A percentile compares a stretch with the other conserved stretches of the same genome.
Conservation (phyloP, 164 flowering plant genomes). For the Sextonia rubra region DNA sequence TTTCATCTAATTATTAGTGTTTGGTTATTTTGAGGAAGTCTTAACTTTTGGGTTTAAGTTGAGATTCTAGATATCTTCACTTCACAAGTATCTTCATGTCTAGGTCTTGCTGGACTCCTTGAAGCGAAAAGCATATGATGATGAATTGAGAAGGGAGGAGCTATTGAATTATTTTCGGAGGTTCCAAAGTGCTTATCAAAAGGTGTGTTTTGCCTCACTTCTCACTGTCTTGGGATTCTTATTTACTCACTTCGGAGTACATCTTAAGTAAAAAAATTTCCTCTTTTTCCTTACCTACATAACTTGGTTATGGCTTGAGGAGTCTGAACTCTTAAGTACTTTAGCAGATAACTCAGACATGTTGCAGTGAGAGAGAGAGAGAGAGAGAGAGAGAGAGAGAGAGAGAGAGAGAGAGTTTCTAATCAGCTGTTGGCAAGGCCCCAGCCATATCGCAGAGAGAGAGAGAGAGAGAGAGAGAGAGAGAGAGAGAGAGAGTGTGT, state of each 20-base stretch:
- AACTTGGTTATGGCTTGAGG: neutral
- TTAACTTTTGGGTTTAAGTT: neutral
- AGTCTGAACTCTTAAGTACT: neutral
- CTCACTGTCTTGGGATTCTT: neutral
- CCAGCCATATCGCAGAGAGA: too few relatives aligned
- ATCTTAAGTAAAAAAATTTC: neutral
- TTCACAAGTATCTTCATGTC: conserved; percentile 1
- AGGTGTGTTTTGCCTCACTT: conserved; percentile 36
- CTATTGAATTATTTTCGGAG: conserved; percentile 67
- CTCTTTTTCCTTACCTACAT: neutral
- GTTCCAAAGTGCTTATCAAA: conserved; percentile 56
- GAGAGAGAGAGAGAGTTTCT: too few relatives aligned
- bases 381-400: too few relatives aligned
- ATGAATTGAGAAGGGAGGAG: conserved; percentile 86
- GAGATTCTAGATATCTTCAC: neutral
- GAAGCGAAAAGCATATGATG: conserved; percentile 88
- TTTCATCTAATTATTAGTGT: neutral
- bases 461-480: too few relatives aligned
- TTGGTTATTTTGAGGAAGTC: neutral
- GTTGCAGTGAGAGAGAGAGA: too few relatives aligned
- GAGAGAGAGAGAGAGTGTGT: too few relatives aligned
- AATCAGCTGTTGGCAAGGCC: too few relatives aligned
- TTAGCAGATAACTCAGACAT: too few relatives aligned
- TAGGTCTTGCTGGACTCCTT: conserved; percentile 82
- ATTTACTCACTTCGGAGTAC: neutral